phyloP scores from a whole-genome alignment of 2,329 filamentous ascomycete species.

The Monosporascus sp. region DNA sequence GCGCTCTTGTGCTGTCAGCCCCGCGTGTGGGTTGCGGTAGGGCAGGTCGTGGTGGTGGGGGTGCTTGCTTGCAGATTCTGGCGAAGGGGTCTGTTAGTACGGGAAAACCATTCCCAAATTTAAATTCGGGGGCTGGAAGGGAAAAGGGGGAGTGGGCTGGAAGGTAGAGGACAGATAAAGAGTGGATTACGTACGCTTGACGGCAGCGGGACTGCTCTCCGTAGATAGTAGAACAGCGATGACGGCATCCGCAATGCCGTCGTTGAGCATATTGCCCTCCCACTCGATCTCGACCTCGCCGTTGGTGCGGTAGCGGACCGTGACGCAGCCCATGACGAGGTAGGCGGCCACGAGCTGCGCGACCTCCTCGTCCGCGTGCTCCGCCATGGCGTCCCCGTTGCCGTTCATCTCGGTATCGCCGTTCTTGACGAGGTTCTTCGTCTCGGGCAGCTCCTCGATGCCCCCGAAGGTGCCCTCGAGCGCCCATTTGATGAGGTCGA shows the following conservation, averaged over 20 bases:
- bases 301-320: conserved; percentile 68
- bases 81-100: not conserved
- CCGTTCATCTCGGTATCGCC: conserved; percentile 29
- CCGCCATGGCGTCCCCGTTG: conserved; percentile 36
- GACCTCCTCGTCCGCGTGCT: conserved; percentile 59
- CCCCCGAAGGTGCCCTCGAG: conserved; percentile 90
- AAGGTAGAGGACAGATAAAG: conserved; percentile 1
- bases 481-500: conserved; percentile 90
- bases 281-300: conserved; percentile 89
- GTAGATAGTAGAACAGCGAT: conserved; percentile 89
- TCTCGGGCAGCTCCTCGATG: conserved; percentile 64
- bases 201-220: conserved; percentile 89
- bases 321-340: conserved; percentile 84
- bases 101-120: too few relatives aligned
- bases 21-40: conserved; percentile 66
- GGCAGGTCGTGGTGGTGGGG: conserved; percentile 46
- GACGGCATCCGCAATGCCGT: conserved; percentile 95
- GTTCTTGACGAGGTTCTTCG: conserved; percentile 36
- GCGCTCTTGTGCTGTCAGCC: conserved; percentile 67
- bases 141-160: conserved; percentile 22
- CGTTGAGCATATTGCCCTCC: conserved; percentile 97
- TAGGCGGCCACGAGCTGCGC: conserved; percentile 51
- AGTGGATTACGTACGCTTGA: conserved; percentile 64
- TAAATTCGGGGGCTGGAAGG: not conserved
- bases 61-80: conserved; percentile 57